phyloP scores from a whole-genome alignment of 441 rosid species.

The Jatropha podagrica region DNA sequence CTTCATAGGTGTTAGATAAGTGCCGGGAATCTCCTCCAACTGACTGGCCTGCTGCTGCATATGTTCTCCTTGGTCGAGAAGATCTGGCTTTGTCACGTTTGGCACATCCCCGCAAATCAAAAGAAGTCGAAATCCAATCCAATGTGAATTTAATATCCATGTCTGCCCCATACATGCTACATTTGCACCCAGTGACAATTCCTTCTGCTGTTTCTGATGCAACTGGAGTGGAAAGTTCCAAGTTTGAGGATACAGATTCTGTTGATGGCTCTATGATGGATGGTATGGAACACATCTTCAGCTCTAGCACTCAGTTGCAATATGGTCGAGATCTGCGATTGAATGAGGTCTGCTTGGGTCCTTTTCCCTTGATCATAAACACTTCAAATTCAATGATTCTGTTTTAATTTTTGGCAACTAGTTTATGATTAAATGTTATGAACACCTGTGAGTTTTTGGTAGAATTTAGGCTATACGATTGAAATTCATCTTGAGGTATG shows the following conservation, averaged over 20 bases:
- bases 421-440: background rate
- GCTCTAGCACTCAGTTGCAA: conserved; percentile 79
- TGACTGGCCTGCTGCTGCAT: conserved; percentile 97
- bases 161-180: conserved; percentile 97
- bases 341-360: conserved; percentile 70
- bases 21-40: conserved; percentile 95
- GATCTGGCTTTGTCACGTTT: conserved; percentile 81
- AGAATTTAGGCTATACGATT: background rate
- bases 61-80: conserved; percentile 94
- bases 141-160: conserved; percentile 64
- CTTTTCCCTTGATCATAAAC: conserved; percentile 14
- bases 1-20: conserved; percentile 79
- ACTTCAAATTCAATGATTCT: conserved; percentile 10
- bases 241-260: conserved; percentile 80
- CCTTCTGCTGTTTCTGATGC: conserved; percentile 81
- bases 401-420: conserved; percentile 10
- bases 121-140: conserved; percentile 62
- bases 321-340: conserved; percentile 95
- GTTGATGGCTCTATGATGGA: conserved; percentile 76
- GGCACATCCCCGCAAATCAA: conserved; percentile 49
- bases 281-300: conserved; percentile 99
- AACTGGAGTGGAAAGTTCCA: conserved; percentile 61
- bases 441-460: background rate
- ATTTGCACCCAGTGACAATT: conserved; percentile 91
- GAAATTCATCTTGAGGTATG: conserved; percentile 12